phyloP scores from a whole-genome alignment of 345 rosid species.

The Arabidopsis suecica region DNA sequence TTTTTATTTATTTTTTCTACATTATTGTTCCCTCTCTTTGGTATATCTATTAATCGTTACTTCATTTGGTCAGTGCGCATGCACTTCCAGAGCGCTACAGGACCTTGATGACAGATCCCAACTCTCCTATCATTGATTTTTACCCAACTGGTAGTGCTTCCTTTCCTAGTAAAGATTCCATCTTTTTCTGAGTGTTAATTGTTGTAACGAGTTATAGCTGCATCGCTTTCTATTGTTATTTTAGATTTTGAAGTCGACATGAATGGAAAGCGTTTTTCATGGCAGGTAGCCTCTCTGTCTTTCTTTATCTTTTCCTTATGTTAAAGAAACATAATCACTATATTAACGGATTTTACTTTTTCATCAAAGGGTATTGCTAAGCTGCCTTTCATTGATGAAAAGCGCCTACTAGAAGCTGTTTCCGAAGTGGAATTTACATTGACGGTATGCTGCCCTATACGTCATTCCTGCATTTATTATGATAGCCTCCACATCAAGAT shows the following conservation, averaged over 20 bases:
- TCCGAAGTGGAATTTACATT: slow-evolving; percentile 70
- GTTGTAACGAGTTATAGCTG: neutral
- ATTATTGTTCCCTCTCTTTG: slow-evolving; percentile 5
- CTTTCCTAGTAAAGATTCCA: slow-evolving; percentile 4
- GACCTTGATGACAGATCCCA: slow-evolving; percentile 86
- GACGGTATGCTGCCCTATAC: slow-evolving; percentile 57
- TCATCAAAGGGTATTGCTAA: slow-evolving; percentile 80
- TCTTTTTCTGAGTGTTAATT: neutral
- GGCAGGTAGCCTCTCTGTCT: slow-evolving; percentile 68
- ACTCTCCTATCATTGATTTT: slow-evolving; percentile 90
- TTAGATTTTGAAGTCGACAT: slow-evolving; percentile 95
- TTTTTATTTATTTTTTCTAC: slow-evolving; percentile 4
- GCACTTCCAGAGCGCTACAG: slow-evolving; percentile 87
- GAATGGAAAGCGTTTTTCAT: slow-evolving; percentile 88
- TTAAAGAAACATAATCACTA: slow-evolving; percentile 16
- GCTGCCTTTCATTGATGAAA: slow-evolving; percentile 95
- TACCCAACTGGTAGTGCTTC: slow-evolving; percentile 75
- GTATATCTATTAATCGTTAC: neutral
- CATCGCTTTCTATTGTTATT: slow-evolving; percentile 21
- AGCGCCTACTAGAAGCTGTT: slow-evolving; percentile 83
- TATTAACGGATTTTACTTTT: neutral
- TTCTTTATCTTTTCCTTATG: slow-evolving; percentile 16
- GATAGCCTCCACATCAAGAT: slow-evolving; percentile 7
- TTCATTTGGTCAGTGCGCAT: slow-evolving; percentile 72
- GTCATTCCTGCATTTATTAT: slow-evolving; percentile 9